Evolutionary conservation across 1,139 yeast genomes (phyloP), one percentile per base, ranked within the genome.

Genomic region (Candida neerlandica): DNA sequence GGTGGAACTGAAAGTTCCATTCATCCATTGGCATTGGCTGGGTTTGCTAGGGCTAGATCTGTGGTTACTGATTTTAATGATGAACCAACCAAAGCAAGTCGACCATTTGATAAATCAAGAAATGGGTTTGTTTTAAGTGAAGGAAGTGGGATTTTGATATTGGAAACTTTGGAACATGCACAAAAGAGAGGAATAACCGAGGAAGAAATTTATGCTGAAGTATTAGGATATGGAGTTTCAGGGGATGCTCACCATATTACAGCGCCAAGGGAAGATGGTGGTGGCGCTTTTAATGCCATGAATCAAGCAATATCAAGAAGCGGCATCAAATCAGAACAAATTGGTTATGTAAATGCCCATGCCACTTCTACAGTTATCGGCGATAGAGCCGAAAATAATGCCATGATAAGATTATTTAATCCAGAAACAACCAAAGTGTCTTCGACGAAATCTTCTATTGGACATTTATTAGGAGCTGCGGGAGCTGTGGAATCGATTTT

Each of bases 161-260:
- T 95, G 32, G 98, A 94, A 65, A 82, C 81, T 23, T 71, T 89
- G 49, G 86, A 86, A 23, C 96, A 88, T 67, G 98, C 97, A 0
- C 57, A 73, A 44, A 65, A 62, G 0, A 75, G 99, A 58, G 85
- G 85, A 0, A 65, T 70, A n/a, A 76, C 79, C 1, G 55, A 52
- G 10, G 74, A 79, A 0, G 73, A 78, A 4, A 87, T 94, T 2
- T 85, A 89, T 58, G 96, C 89, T 2, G 97, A 90, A 61, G 69
- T 95, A 4, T 73, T 73, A 2, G 97, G 99, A 1, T 92, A 91
- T 61, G 99, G 99, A 1, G 67, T 91, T 43, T 84, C 94, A 19
- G 96, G 96, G 10, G 99, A 95, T 66, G 97, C 96, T 0, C 75
- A 84, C 57, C 99, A 95, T 66, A 90, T 94, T 42, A 95, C 99